phyloP scores from a whole-genome alignment of 257 asterid genomes.

The Eucommia ulmoides region DNA sequence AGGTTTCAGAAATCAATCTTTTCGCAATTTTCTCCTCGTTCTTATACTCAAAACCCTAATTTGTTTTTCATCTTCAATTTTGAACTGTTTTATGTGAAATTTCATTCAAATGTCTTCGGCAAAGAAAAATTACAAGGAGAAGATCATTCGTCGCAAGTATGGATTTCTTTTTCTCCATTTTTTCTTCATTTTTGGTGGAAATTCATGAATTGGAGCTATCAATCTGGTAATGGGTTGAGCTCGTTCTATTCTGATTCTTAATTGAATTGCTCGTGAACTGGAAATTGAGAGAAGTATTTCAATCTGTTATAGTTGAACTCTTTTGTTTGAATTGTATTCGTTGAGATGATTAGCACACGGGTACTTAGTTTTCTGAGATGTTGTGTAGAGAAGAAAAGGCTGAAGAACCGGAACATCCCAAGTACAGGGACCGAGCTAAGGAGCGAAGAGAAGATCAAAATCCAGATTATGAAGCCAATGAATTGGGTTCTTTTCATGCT shows the following conservation, averaged over 20 bases:
- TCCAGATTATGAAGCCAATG: conserved; percentile 86
- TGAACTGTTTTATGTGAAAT: no score
- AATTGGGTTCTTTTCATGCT: conserved; percentile 78
- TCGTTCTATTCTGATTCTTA: not conserved
- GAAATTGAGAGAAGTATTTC: not conserved
- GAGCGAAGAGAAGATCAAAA: conserved; percentile 95
- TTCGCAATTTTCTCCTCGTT: no score
- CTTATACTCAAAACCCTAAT: no score
- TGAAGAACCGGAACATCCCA: conserved; percentile 73
- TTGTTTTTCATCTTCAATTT: no score
- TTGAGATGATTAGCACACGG: not conserved
- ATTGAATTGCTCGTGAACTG: not conserved
- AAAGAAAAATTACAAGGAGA: conserved; percentile 23
- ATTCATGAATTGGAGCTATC: not conserved
- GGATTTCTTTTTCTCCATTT: not conserved
- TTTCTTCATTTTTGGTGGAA: no score
- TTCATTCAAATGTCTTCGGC: conserved; percentile 19
- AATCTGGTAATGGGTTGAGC: not conserved
- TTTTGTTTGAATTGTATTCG: no score
- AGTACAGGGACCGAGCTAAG: conserved; percentile 89
- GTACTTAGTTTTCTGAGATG: not conserved
- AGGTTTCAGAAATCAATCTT: no score
- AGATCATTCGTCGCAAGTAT: conserved; percentile 18
- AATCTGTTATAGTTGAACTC: no score
- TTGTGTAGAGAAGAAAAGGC: conserved; percentile 74